Evolutionary conservation across 2,329 filamentous ascomycete species (phyloP), one percentile per base, ranked within the genome.

Genomic region (Huntiella abstrusa): DNA sequence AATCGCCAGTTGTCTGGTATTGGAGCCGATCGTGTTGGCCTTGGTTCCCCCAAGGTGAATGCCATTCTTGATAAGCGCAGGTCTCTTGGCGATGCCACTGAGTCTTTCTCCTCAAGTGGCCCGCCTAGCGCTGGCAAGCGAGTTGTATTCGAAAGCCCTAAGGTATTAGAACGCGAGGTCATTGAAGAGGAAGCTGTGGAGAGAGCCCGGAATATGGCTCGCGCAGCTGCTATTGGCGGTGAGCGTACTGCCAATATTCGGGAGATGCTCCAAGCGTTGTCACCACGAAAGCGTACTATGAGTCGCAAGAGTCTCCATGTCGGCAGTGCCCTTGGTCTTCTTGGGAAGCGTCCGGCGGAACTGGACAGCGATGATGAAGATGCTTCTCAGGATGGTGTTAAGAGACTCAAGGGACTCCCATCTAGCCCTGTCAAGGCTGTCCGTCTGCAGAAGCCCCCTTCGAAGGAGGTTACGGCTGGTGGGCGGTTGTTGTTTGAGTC

Each of bases 341-440:
- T 87, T 4, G 82, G 82, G 5, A 87, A 87, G 59, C 69, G 82
- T 41, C 82, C 82, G 0, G 63, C 63, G 11, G 82, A 87, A 59
- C 67, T 86, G 43, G 81, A 85, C 51, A 65, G 71, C 10, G 68
- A 66, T 34, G 67, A 73, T 3, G 72, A 75, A 7, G 76, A 77
- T 1, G 69, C 73, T 44, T 72, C 77, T 36, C 64, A 64, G 28
- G 72, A 73, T 51, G 71, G 75, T 11, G 62, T 78, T 46, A 85
- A 86, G 61, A 69, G 80, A 52, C 67, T 85, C 41, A 83, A 77
- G 57, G 73, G 71, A n/a, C 75, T 73, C 49, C 74, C 83, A 59
- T 71, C 73, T 45, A 87, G 82, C 54, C 82, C 82, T 1, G 80
- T 87, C 51, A 87, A 87, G 62, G 82, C 75, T 41, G 66, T 86